A percentile compares a stretch with the other conserved stretches of the same genome.
phyloP scores from a whole-genome alignment of 2,329 filamentous ascomycete genomes.

The Xylaria sp. region DNA sequence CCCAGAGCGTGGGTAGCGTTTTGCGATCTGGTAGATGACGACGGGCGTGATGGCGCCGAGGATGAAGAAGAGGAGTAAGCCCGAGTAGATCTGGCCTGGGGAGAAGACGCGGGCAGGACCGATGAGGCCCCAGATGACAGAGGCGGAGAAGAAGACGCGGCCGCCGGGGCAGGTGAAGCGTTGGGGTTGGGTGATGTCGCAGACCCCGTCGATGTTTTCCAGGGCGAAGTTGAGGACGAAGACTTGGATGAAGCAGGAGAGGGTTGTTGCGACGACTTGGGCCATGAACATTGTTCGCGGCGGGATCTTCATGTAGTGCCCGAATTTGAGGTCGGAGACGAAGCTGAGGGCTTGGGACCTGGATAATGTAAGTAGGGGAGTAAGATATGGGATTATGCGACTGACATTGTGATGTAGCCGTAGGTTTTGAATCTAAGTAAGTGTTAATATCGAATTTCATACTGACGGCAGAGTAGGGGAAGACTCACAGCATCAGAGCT shows the following conservation, averaged over 20 bases:
- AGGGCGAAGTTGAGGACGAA: conserved; percentile 59
- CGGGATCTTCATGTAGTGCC: conserved; percentile 69
- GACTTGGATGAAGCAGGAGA: conserved; percentile 63
- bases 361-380: conserved; percentile 19
- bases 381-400: conserved; percentile 23
- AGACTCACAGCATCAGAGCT: conserved; percentile 62
- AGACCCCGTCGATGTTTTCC: conserved; percentile 57
- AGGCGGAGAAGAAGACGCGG: conserved; percentile 60
- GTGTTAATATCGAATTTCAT: too few species aligned
- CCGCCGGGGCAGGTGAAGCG: conserved; percentile 61
- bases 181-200: conserved; percentile 50
- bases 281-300: conserved; percentile 58
- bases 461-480: background rate
- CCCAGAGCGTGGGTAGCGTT: conserved; percentile 47
- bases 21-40: conserved; percentile 45
- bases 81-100: conserved; percentile 55
- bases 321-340: conserved; percentile 62
- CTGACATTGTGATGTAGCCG: conserved; percentile 54
- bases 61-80: conserved; percentile 55
- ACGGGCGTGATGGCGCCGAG: conserved; percentile 51
- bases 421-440: conserved; percentile 62
- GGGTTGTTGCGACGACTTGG: conserved; percentile 60
- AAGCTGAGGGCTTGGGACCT: conserved; percentile 58
- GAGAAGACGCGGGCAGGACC: conserved; percentile 60
- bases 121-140: conserved; percentile 63